Evolutionary conservation across 179 eudicot genomes (phyloP).

Genomic region (Carnegiea gigantea): DNA sequence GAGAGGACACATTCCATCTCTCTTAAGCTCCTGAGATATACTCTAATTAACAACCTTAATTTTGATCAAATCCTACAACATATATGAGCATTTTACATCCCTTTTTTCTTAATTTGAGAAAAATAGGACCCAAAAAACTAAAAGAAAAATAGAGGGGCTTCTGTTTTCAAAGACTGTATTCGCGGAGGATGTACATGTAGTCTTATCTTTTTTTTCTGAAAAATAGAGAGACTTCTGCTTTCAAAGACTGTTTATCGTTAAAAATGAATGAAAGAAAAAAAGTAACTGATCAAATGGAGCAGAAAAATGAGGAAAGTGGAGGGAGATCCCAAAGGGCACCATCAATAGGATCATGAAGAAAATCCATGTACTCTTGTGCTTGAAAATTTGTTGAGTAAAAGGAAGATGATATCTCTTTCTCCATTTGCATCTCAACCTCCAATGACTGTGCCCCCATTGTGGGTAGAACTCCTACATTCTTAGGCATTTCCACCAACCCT

Average conservation of each 20-base stretch:
- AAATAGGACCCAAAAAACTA: neutral
- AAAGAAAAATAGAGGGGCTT: too few relatives aligned
- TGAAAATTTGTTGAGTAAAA: conserved; percentile 40
- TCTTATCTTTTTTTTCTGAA: neutral
- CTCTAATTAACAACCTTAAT: conserved; percentile 3
- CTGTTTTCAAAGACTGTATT: too few relatives aligned
- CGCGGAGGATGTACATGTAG: neutral
- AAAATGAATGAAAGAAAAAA: neutral
- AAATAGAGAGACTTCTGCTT: neutral
- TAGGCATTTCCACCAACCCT: conserved; percentile 35
- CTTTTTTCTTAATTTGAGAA: neutral
- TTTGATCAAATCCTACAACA: neutral
- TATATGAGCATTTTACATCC: neutral
- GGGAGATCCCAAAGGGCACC: conserved; percentile 89
- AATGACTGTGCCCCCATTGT: conserved; percentile 24
- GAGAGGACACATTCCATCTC: conserved; percentile 48
- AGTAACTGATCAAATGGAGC: conserved; percentile 29
- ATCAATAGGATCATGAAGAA: conserved; percentile 56
- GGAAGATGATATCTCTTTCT: conserved; percentile 61
- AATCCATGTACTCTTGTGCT: conserved; percentile 53
- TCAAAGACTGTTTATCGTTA: neutral
- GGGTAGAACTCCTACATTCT: conserved; percentile 30
- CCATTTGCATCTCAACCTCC: conserved; percentile 65
- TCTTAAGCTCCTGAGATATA: conserved; percentile 28
- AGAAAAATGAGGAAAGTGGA: conserved; percentile 53